A percentile compares a stretch with the other conserved stretches of the same genome.
These are phyloP conservation scores for Neophaeococcomyces mojaviensis DNA, from an alignment of 2,329 filamentous ascomycete species.

Conservation along the genomic window DNA sequence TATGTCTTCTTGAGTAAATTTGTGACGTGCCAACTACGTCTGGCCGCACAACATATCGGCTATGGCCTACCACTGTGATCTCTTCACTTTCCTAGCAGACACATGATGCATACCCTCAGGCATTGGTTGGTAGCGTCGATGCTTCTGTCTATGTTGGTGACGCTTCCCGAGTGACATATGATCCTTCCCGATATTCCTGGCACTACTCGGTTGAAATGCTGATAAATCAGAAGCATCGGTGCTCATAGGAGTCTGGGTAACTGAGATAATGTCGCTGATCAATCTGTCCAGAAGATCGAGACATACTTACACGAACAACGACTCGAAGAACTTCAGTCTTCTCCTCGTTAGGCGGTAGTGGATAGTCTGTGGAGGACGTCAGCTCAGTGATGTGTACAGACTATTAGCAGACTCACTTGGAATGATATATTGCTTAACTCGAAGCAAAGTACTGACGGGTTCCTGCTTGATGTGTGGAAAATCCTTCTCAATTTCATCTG, in stretches of 20 bases:
- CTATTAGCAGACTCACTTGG: slow-evolving; percentile 37
- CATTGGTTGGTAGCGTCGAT: too few relatives aligned
- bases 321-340: slow-evolving; percentile 60
- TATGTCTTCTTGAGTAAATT: too few relatives aligned
- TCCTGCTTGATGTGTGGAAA: slow-evolving; percentile 60
- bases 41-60: too few relatives aligned
- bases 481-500: slow-evolving; percentile 52
- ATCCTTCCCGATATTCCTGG: slow-evolving; percentile 36
- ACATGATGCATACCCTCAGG: too few relatives aligned
- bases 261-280: neutral
- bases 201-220: slow-evolving; percentile 36
- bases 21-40: too few relatives aligned
- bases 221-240: slow-evolving; percentile 46
- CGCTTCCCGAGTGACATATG: slow-evolving; percentile 24
- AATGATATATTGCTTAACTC: slow-evolving; percentile 63
- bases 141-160: too few relatives aligned
- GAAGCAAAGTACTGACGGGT: slow-evolving; percentile 53
- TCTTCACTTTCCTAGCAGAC: too few relatives aligned
- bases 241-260: slow-evolving; percentile 53
- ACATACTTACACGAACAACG: slow-evolving; percentile 59
- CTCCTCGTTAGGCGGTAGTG: slow-evolving; percentile 55
- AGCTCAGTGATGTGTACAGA: neutral
- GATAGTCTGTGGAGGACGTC: slow-evolving; percentile 44
- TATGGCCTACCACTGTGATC: too few relatives aligned
- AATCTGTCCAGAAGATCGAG: slow-evolving; percentile 56